Base-by-base conservation (phyloP, 768 basidiomycete species). In the Scleroderma bovista region DNA sequence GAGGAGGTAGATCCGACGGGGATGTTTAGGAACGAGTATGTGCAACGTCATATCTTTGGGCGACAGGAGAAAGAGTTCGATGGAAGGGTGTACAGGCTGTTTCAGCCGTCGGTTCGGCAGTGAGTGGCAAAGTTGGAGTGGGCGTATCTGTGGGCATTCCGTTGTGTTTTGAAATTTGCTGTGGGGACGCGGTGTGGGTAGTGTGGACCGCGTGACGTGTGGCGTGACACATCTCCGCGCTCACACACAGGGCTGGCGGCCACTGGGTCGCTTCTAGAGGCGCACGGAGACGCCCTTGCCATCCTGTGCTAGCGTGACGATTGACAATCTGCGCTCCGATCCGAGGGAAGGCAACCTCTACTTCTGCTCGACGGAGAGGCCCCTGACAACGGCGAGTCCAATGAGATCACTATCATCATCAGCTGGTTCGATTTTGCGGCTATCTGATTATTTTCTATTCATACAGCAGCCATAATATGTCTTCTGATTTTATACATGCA, bases 1-100 rank as follows among this genome's bases (percentile, higher is more conserved):
- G 65, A 80, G 38, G 62, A 72, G 8, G 83, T 86, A 17, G 95
- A 97, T 73, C 83, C 86, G 5, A 61, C 66, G 51, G 87, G 88
- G 38, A 69, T 86, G 48, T 87, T 95, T 74, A 80, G 86, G 47
- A 96, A 94, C 61, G 85, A 88, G 68, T 96, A 97, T 63, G 80
- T 94, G 46, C 76, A 85, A 56, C 79, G 95, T 54, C 95, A 97
- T 70, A 72, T 97, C 32, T 79, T 90, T 58, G 90, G 90, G 45
- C 73, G 72, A 52, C 69, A 54, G 26, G 73, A 62, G 16, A 59
- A 66, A 40, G 66, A 63, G 29, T 73, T 69, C 53, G 71, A 68
- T 24, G 69, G 65, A 33, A 64, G 76, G 43, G 68, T 79, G 47
- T 83, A 78, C 69, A 78, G 80, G 62, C 58, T 59, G 43, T 49